Conservation (phyloP, 352 stramenopile genomes). For the Globisporangium sylvaticum region DNA sequence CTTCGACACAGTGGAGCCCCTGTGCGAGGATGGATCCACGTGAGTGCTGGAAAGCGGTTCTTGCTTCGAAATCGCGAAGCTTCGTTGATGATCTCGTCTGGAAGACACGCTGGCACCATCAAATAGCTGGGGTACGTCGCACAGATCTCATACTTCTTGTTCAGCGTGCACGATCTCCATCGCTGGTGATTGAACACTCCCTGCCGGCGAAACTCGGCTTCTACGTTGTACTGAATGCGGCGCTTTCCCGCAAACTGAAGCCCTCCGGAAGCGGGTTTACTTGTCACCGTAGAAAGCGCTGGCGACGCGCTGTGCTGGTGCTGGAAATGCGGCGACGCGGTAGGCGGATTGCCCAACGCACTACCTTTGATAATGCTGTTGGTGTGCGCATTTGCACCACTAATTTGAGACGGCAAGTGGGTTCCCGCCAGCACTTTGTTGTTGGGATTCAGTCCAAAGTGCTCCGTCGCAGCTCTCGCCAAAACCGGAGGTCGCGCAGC, state of each 20-base stretch:
- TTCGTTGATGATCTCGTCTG: conserved; percentile 66
- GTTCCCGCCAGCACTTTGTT: background rate
- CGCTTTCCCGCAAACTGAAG: conserved; percentile 37
- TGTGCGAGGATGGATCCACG: conserved; percentile 88
- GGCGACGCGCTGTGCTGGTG: conserved; percentile 43
- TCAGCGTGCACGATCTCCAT: conserved; percentile 58
- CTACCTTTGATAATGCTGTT: background rate
- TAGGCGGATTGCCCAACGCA: background rate
- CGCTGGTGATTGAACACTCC: conserved; percentile 58
- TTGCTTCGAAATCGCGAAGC: conserved; percentile 75
- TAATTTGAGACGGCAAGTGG: background rate
- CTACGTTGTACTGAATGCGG: conserved; percentile 70
- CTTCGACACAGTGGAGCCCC: conserved; percentile 91
- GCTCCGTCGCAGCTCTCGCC: conserved; percentile 25
- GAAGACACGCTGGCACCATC: conserved; percentile 56
- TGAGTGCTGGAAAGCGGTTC: conserved; percentile 76
- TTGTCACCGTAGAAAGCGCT: conserved; percentile 6
- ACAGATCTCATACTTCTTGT: conserved; percentile 71
- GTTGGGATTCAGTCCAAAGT: conserved; percentile 18
- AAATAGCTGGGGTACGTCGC: conserved; percentile 69
- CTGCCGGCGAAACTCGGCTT: conserved; percentile 58
- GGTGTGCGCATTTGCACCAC: background rate
- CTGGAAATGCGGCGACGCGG: conserved; percentile 22
- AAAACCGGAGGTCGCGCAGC: conserved; percentile 19
- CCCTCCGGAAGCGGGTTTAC: conserved; percentile 11